phyloP scores from a whole-genome alignment of 768 basidiomycete genomes.

The Lentinus brumalis region DNA sequence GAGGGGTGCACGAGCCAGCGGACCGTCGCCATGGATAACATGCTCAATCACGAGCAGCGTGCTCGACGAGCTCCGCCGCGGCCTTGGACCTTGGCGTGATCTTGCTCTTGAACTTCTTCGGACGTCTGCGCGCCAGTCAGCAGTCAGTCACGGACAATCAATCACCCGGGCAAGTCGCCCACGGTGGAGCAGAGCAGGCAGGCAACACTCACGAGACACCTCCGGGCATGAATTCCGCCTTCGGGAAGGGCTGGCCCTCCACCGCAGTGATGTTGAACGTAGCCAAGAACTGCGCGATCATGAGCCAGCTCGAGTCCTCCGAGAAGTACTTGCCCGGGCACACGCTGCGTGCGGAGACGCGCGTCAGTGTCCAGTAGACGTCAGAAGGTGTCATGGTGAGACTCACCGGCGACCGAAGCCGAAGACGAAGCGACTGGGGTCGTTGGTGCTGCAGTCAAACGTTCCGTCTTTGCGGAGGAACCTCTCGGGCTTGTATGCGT shows the following conservation, averaged over 20 bases:
- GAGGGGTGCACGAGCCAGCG: too few relatives aligned
- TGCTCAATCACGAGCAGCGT: neutral
- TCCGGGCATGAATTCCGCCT: conserved; percentile 16
- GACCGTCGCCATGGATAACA: too few relatives aligned
- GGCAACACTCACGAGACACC: conserved; percentile 6
- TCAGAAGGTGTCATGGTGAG: too few relatives aligned
- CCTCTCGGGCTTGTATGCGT: conserved; percentile 13
- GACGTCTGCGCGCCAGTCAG: conserved; percentile 9
- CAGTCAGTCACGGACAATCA: neutral
- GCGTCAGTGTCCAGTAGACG: too few relatives aligned
- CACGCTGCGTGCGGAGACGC: conserved; percentile 2
- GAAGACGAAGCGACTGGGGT: conserved; percentile 14
- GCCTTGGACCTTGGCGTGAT: conserved; percentile 20
- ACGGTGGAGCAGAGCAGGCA: neutral
- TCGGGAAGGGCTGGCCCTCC: conserved; percentile 2
- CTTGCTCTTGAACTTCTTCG: conserved; percentile 19
- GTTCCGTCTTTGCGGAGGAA: conserved; percentile 7
- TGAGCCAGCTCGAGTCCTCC: conserved; percentile 26
- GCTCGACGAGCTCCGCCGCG: conserved; percentile 12
- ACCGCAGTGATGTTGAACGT: conserved; percentile 22
- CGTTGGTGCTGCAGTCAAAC: conserved; percentile 16
- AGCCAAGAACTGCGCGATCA: conserved; percentile 23
- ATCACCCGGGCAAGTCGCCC: too few relatives aligned
- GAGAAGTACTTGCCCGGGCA: conserved; percentile 30
- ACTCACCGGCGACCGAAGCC: conserved; percentile 16